phyloP scores from a whole-genome alignment of 176 grass and related monocot genomes.

The Eremochloa ophiuroides region DNA sequence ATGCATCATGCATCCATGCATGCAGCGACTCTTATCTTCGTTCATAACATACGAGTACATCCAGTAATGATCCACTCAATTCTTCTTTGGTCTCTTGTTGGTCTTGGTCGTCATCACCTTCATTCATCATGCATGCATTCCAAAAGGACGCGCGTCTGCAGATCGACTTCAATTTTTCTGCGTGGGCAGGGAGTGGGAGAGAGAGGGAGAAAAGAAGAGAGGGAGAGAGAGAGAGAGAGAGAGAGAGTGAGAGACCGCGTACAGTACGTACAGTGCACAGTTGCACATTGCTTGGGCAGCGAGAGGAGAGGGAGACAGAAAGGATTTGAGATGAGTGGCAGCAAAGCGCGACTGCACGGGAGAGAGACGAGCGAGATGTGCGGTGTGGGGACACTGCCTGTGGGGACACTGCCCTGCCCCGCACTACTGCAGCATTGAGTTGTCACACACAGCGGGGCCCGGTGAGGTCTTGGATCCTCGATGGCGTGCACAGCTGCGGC shows the following conservation, averaged over 20 bases:
- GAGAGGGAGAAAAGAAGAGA: no score
- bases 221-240: no score
- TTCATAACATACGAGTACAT: no score
- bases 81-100: no score
- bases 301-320: not conserved
- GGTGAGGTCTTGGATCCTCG: not conserved
- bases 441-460: not conserved
- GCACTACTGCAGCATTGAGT: not conserved
- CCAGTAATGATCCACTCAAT: no score
- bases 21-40: not conserved
- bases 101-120: not conserved
- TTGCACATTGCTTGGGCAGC: not conserved
- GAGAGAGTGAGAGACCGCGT: not conserved
- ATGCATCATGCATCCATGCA: not conserved
- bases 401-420: not conserved
- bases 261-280: not conserved
- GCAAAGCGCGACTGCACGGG: no score
- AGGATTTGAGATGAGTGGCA: not conserved
- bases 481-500: not conserved
- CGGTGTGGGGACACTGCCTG: no score
- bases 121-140: not conserved
- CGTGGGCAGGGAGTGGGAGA: not conserved
- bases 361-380: no score
- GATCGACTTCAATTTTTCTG: not conserved
- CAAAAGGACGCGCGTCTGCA: not conserved